A percentile compares a stretch with the other conserved stretches of the same genome.
Conservation (phyloP, 2,329 filamentous ascomycete genomes). For the Pyrenophora graminea region DNA sequence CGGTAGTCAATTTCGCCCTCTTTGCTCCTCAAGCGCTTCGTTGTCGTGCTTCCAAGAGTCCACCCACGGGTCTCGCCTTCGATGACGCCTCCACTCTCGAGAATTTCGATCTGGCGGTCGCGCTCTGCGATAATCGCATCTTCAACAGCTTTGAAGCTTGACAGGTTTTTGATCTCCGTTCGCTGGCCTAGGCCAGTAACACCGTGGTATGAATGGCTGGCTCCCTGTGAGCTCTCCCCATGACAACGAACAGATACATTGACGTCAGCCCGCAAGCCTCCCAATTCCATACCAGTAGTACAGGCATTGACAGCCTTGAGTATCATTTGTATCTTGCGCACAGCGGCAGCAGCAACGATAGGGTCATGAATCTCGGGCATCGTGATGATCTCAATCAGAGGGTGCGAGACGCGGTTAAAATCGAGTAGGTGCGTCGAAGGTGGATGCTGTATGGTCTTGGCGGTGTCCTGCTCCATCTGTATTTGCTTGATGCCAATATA, state of each 20-base stretch:
- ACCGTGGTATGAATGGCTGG: constrained; percentile 58
- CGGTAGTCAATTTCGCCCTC: constrained; percentile 97
- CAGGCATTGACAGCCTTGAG: constrained; percentile 82
- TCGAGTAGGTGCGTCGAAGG: constrained; percentile 79
- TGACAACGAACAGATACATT: constrained; percentile 83
- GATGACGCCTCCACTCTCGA: constrained; percentile 75
- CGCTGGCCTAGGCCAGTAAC: constrained; percentile 74
- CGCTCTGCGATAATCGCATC: constrained; percentile 92
- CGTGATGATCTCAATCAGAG: constrained; percentile 94
- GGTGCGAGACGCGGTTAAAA: constrained; percentile 89
- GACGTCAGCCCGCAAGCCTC: constrained; percentile 88
- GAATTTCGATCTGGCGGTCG: constrained; percentile 79
- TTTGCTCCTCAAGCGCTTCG: constrained; percentile 81
- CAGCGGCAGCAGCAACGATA: constrained; percentile 82
- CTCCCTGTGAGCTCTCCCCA: constrained; percentile 21
- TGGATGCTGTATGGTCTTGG: constrained; percentile 83
- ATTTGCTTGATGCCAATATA: constrained; percentile 86
- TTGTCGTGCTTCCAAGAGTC: constrained; percentile 83
- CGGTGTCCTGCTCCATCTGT: constrained; percentile 97
- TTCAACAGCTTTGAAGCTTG: constrained; percentile 92
- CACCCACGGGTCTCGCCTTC: constrained; percentile 91
- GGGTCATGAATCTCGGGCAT: constrained; percentile 86
- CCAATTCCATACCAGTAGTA: constrained; percentile 89
- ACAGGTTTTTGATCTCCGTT: constrained; percentile 97
- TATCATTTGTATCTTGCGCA: constrained; percentile 83